Evolutionary conservation across 305 asterid genomes (phyloP), one percentile per base, ranked within the genome.

Genomic region (Fraxinus paxiana): DNA sequence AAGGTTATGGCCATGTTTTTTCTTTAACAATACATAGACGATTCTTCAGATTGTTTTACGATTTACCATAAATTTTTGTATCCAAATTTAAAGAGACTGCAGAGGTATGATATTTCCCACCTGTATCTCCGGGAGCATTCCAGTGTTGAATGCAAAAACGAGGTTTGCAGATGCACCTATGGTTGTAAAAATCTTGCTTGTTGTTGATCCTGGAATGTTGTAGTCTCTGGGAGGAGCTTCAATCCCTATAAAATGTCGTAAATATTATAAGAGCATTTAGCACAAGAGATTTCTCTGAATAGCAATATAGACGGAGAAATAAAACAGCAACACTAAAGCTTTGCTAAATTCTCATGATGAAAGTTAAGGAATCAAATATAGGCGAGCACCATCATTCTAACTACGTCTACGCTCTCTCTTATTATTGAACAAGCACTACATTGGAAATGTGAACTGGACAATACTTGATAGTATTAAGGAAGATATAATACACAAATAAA

Each of bases 91-190:
- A 61, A 63, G 15, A 63, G 33, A 63, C 24, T 10, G 24, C 3
- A 6, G 2, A 20, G 33, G 72, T 0, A 65, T 3, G 73, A 26
- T 65, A 65, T 28, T 61, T 46, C 79, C 4, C n/a, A 92, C 98
- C 97, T 93, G 99, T 79, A 95, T 95, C 90, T 95, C 99, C 4
- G 99, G 99, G 78, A 95, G 96, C 99, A 95, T 95, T 86, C 99
- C 98, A 1, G 99, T 93, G 75, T 95, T 95, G 92, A 93, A 95
- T 77, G 98, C 94, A 69, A 95, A 95, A 34, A 95, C 97, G 65
- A 94, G 93, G 84, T 88, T 93, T 46, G 96, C 98, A 74, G 92
- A 79, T 43, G 98, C 97, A 79, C 99, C 98, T 20, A 91, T 85
- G 20, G 92, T 92, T 5, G 95, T 82, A 73, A 93, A 95, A 81